Conservation (phyloP, 176 grass and related monocot species). For the Panicum miliaceum region DNA sequence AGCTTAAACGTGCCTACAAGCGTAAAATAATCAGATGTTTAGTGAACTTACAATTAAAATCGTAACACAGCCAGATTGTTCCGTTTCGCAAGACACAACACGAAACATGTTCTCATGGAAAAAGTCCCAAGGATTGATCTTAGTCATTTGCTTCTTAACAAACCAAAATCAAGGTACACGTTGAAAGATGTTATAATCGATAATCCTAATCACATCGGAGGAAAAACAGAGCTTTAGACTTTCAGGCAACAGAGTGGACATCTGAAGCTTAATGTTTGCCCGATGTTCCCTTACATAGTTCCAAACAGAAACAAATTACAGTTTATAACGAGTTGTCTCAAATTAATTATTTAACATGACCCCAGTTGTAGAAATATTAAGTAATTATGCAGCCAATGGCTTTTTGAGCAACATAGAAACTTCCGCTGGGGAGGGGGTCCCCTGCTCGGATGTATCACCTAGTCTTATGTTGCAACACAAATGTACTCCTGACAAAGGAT, state of each 20-base stretch:
- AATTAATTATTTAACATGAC: background rate
- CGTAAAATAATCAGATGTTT: constrained; percentile 26
- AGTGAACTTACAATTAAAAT: constrained; percentile 15
- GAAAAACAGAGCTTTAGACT: background rate
- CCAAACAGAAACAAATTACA: background rate
- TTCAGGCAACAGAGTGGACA: background rate
- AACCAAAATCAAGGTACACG: constrained; percentile 1
- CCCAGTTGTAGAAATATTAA: background rate
- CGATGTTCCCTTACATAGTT: background rate
- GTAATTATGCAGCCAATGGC: no score
- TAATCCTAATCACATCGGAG: background rate
- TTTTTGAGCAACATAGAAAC: background rate
- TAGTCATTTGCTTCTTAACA: background rate
- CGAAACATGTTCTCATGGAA: background rate
- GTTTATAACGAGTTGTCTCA: background rate
- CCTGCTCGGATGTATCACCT: background rate
- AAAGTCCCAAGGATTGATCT: background rate
- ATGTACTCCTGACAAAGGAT: background rate
- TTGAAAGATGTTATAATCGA: background rate
- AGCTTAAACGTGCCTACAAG: constrained; percentile 90
- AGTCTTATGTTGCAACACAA: background rate
- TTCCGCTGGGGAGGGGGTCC: background rate
- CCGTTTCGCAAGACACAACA: background rate
- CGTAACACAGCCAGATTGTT: background rate
- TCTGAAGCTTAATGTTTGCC: background rate